phyloP scores from a whole-genome alignment of 2,329 filamentous ascomycete genomes.

The Aschersonia sp. region DNA sequence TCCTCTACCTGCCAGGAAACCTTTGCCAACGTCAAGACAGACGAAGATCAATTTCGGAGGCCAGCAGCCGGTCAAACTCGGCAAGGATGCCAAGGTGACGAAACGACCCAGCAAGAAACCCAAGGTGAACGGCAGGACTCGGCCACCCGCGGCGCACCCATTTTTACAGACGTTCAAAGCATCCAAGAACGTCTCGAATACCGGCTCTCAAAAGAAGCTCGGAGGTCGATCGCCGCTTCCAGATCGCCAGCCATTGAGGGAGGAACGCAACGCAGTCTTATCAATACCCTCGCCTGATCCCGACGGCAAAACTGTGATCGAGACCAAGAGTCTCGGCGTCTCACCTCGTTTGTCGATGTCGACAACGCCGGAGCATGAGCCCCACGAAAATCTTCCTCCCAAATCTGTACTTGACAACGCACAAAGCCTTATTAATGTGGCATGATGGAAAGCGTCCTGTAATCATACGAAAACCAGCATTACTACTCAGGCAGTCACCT shows the following conservation, averaged over 20 bases:
- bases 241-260: slow-evolving; percentile 1
- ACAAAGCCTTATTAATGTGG: slow-evolving; percentile 19
- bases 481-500: too few relatives aligned
- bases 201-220: slow-evolving; percentile 9
- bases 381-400: slow-evolving; percentile 26
- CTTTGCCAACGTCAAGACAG: slow-evolving; percentile 31
- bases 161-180: slow-evolving; percentile 29
- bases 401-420: slow-evolving; percentile 25
- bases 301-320: neutral
- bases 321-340: neutral
- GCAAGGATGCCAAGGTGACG: slow-evolving; percentile 4
- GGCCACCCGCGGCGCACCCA: slow-evolving; percentile 21
- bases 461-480: too few relatives aligned
- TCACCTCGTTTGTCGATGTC: slow-evolving; percentile 8
- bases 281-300: slow-evolving; percentile 1
- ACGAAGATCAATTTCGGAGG: slow-evolving; percentile 32
- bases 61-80: slow-evolving; percentile 7
- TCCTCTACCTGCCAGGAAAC: slow-evolving; percentile 30
- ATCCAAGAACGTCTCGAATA: slow-evolving; percentile 20
- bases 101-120: slow-evolving; percentile 18
- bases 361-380: slow-evolving; percentile 1
- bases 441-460: neutral
- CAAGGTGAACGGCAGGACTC: slow-evolving; percentile 20
- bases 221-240: slow-evolving; percentile 3
- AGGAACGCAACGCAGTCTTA: neutral